phyloP scores from a whole-genome alignment of 208 protist genomes.

The Herpetomonas samuelpessoai region DNA sequence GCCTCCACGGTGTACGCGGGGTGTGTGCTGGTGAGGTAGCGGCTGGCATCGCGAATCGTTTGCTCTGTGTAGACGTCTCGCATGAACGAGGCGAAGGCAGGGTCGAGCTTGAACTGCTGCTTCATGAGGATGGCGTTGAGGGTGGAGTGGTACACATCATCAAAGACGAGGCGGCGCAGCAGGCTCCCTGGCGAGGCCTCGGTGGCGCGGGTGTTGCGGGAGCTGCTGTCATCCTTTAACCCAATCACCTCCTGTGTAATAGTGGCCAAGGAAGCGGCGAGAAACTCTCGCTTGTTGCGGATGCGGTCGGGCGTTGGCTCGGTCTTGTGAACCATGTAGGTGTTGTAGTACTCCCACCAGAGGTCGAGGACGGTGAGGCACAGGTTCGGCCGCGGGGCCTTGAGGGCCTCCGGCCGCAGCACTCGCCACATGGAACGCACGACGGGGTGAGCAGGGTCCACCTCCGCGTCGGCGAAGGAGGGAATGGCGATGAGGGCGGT shows the following conservation, averaged over 20 bases:
- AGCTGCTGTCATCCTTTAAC: constrained; percentile 16
- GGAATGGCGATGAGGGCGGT: constrained; percentile 25
- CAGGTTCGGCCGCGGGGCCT: neutral
- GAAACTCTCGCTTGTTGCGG: constrained; percentile 17
- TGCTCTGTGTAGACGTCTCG: constrained; percentile 43
- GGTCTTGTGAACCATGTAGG: constrained; percentile 63
- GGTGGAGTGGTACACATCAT: constrained; percentile 51
- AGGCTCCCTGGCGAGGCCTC: constrained; percentile 9
- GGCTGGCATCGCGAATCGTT: neutral
- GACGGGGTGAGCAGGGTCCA: constrained; percentile 19
- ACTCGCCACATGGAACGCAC: constrained; percentile 29
- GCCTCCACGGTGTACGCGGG: neutral
- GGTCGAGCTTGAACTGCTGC: constrained; percentile 54
- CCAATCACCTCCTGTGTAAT: constrained; percentile 39
- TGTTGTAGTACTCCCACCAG: constrained; percentile 69
- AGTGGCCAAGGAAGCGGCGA: constrained; percentile 22
- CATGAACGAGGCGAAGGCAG: constrained; percentile 60
- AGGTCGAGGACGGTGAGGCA: constrained; percentile 52
- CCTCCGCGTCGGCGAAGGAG: constrained; percentile 26
- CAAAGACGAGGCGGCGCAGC: constrained; percentile 40
- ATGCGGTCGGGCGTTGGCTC: constrained; percentile 43
- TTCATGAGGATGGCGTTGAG: constrained; percentile 38
- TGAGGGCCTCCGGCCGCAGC: constrained; percentile 27
- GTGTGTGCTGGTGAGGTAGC: neutral
- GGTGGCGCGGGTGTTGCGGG: constrained; percentile 20